Evolutionary conservation across 2,329 filamentous ascomycete species (phyloP).

Genomic region (Colletotrichum liaoningense): DNA sequence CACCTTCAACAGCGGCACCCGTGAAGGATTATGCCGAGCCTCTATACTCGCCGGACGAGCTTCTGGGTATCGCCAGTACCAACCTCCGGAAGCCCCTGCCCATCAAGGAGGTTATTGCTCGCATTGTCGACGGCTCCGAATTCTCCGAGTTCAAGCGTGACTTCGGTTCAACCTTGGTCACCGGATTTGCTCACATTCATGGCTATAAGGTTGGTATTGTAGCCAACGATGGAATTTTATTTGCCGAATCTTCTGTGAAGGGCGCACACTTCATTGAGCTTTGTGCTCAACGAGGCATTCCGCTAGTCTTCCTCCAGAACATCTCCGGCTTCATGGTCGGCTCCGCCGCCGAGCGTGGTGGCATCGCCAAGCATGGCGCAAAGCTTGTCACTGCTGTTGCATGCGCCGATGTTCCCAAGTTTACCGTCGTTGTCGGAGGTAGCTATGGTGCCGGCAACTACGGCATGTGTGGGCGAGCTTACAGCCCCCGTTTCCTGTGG

Average conservation of each 20-base stretch:
- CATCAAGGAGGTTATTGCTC: constrained; percentile 90
- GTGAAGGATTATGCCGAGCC: constrained; percentile 74
- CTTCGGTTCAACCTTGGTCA: constrained; percentile 90
- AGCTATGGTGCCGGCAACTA: constrained; percentile 97
- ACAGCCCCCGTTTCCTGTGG: constrained; percentile 90
- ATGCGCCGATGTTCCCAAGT: constrained; percentile 94
- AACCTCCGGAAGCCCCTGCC: constrained; percentile 89
- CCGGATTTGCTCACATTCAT: constrained; percentile 90
- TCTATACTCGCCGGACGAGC: constrained; percentile 81
- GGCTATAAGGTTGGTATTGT: constrained; percentile 92
- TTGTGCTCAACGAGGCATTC: constrained; percentile 89
- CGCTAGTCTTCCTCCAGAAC: constrained; percentile 94
- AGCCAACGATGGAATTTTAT: constrained; percentile 95
- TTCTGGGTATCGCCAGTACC: constrained; percentile 89
- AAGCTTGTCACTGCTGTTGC: constrained; percentile 97
- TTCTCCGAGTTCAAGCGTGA: constrained; percentile 96
- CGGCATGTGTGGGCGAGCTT: constrained; percentile 97
- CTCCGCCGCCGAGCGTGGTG: constrained; percentile 88
- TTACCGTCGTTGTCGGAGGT: constrained; percentile 95
- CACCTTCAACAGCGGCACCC: constrained; percentile 50
- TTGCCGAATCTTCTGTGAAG: constrained; percentile 89
- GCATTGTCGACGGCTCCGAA: constrained; percentile 89
- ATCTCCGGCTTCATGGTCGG: constrained; percentile 99
- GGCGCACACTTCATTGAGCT: constrained; percentile 98
- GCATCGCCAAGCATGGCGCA: constrained; percentile 97